Evolutionary conservation across 768 basidiomycete genomes (phyloP).

Genomic region (Leccinum disarticulatum): DNA sequence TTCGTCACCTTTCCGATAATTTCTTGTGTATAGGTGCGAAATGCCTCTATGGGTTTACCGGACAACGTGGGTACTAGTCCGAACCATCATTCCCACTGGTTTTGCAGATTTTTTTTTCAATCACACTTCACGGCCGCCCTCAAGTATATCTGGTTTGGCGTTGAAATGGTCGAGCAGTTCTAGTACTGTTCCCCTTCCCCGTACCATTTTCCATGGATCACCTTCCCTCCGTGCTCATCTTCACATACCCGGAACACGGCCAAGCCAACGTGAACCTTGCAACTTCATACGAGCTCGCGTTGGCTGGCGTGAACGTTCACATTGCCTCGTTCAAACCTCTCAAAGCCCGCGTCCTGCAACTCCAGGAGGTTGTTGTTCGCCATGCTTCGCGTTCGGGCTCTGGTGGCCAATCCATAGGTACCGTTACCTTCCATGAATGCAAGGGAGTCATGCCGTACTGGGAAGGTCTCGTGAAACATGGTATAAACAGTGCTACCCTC

Average conservation of each 20-base stretch:
- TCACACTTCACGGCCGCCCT: not conserved
- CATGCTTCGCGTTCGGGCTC: not conserved
- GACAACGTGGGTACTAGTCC: not conserved
- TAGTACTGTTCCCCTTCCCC: not conserved
- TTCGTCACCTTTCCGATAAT: not conserved
- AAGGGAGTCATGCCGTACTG: not conserved
- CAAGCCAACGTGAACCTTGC: slow-evolving; percentile 6
- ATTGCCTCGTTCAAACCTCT: slow-evolving; percentile 14
- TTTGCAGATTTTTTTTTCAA: not conserved
- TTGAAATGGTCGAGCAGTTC: not conserved
- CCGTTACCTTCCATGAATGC: slow-evolving; percentile 9
- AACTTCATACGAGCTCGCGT: slow-evolving; percentile 17
- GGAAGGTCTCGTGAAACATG: not conserved
- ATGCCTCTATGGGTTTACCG: not conserved
- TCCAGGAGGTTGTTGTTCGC: slow-evolving; percentile 9
- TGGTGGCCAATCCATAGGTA: not conserved
- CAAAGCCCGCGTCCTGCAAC: slow-evolving; percentile 3
- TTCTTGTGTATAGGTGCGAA: not conserved
- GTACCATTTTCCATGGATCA: not conserved
- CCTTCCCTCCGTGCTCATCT: slow-evolving; percentile 6
- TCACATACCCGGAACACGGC: slow-evolving; percentile 9
- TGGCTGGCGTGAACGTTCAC: slow-evolving; percentile 9
- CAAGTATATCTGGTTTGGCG: not conserved
- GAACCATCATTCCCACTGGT: not conserved
- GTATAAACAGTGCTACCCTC: not conserved